phyloP scores from a whole-genome alignment of 2,329 filamentous ascomycete genomes.

The Phyllosticta citriasiana region DNA sequence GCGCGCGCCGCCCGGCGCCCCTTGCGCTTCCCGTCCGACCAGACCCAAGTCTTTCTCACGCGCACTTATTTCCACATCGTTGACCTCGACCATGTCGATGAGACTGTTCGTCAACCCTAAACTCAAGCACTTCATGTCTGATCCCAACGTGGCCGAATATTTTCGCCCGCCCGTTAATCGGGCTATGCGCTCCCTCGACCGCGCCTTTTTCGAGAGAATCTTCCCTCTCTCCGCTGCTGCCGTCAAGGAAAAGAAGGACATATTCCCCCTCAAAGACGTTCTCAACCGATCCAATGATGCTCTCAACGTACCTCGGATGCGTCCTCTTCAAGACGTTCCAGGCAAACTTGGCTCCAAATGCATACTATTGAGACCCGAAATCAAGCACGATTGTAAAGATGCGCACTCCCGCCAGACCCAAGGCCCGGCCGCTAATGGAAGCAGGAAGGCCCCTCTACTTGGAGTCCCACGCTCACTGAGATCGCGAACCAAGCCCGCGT shows the following conservation, averaged over 20 bases:
- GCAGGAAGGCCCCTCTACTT: slow-evolving; percentile 58
- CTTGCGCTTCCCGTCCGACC: slow-evolving; percentile 1
- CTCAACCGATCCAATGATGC: slow-evolving; percentile 58
- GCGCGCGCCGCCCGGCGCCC: neutral
- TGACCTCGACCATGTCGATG: neutral
- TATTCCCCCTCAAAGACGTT: slow-evolving; percentile 58
- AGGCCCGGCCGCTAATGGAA: slow-evolving; percentile 19
- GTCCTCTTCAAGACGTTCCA: slow-evolving; percentile 35
- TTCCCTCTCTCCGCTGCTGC: slow-evolving; percentile 70
- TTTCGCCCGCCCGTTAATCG: slow-evolving; percentile 75
- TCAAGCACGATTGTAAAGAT: slow-evolving; percentile 27
- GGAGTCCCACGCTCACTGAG: slow-evolving; percentile 60
- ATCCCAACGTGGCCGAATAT: neutral
- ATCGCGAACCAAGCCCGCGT: slow-evolving; percentile 60
- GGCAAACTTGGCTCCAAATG: slow-evolving; percentile 33
- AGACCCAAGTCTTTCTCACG: neutral
- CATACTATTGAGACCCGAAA: slow-evolving; percentile 35
- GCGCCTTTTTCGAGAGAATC: slow-evolving; percentile 68
- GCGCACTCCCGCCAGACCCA: neutral
- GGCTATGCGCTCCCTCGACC: slow-evolving; percentile 70
- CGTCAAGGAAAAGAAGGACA: slow-evolving; percentile 63
- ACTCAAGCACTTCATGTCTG: neutral
- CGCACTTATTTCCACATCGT: neutral
- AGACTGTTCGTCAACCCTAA: neutral
- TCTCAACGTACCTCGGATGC: slow-evolving; percentile 53